Conservation (phyloP, 129 eudicot genomes). For the Lactuca saligna region DNA sequence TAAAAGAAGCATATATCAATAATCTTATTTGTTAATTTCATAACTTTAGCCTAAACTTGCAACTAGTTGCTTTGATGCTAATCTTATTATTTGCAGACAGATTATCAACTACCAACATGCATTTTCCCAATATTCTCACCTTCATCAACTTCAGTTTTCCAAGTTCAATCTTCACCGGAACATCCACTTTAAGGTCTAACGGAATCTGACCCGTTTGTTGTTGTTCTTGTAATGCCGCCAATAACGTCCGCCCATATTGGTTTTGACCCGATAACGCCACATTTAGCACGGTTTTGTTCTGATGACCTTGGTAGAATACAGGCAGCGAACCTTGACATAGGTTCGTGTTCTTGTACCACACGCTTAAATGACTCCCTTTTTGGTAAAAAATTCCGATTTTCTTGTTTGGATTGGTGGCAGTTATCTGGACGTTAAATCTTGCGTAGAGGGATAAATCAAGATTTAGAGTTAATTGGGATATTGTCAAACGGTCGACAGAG, state of each 20-base stretch:
- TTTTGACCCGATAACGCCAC: constrained; percentile 69
- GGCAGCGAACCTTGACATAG: constrained; percentile 85
- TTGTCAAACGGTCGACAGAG: constrained; percentile 65
- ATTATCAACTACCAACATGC: constrained; percentile 73
- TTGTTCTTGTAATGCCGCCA: constrained; percentile 68
- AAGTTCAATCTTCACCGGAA: constrained; percentile 70
- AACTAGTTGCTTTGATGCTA: constrained; percentile 73
- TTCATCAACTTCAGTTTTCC: constrained; percentile 62
- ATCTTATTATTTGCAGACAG: constrained; percentile 58
- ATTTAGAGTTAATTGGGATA: constrained; percentile 65
- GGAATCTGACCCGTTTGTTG: constrained; percentile 78
- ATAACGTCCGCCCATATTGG: constrained; percentile 60
- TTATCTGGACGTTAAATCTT: constrained; percentile 60
- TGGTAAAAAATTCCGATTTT: constrained; percentile 85
- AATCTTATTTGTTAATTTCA: constrained; percentile 19
- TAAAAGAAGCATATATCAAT: not conserved
- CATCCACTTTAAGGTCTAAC: constrained; percentile 71
- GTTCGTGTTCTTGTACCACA: constrained; percentile 74
- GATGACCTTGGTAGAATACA: constrained; percentile 78
- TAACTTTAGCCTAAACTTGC: constrained; percentile 64
- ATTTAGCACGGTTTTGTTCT: constrained; percentile 51
- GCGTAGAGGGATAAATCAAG: constrained; percentile 67
- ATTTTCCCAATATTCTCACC: constrained; percentile 67
- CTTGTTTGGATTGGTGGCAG: constrained; percentile 78
- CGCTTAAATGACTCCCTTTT: constrained; percentile 67